These are phyloP conservation scores for Euphorbia neoarborescens DNA, from an alignment of 441 rosid genomes.

Conservation along the genomic window DNA sequence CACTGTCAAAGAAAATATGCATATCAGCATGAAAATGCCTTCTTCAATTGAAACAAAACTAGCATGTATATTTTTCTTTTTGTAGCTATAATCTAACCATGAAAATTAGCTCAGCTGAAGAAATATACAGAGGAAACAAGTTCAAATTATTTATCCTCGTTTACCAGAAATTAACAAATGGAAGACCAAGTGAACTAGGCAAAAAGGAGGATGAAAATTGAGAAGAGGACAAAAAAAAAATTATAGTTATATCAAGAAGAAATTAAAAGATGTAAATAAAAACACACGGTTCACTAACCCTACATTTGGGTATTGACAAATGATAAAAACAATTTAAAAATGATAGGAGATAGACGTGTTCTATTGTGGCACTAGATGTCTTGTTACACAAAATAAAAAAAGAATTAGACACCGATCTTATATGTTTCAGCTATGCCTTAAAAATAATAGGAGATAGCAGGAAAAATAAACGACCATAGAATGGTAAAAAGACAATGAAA, in stretches of 20 bases:
- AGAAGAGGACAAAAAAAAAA: neutral
- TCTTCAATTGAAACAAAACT: neutral
- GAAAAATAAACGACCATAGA: too few relatives aligned
- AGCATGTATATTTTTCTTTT: neutral
- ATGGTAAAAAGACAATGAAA: too few relatives aligned
- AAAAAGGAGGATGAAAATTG: constrained; percentile 2
- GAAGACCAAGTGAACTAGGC: neutral
- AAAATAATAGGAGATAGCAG: too few relatives aligned
- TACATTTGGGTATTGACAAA: neutral
- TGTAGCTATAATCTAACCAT: neutral
- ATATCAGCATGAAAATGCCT: neutral
- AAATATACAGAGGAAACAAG: neutral
- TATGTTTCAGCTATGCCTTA: too few relatives aligned
- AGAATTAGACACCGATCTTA: too few relatives aligned
- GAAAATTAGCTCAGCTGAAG: constrained; percentile 7
- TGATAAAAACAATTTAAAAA: too few relatives aligned
- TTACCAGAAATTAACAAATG: neutral
- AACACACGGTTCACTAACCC: neutral
- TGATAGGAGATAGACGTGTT: too few relatives aligned
- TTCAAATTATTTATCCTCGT: neutral
- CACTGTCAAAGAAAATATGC: constrained; percentile 11
- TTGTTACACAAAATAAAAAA: too few relatives aligned
- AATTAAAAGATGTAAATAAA: neutral
- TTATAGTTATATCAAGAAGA: neutral
- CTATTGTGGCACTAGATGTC: too few relatives aligned